Conservation (phyloP, 805 yeast genomes). For the Zygosaccharomyces kombuchaensis region DNA sequence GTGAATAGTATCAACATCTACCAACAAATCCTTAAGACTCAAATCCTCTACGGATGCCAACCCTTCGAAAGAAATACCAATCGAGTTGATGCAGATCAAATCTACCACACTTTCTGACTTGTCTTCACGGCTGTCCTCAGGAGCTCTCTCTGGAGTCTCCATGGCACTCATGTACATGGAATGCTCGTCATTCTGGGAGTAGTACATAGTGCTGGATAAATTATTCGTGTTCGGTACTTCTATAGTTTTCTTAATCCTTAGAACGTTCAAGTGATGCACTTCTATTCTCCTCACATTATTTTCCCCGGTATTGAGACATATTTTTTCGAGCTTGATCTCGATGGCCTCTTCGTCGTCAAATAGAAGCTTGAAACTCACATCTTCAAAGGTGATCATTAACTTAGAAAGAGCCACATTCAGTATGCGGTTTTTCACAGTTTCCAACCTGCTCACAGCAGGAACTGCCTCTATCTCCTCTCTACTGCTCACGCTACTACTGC, state of each 20-base stretch:
- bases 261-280: slow-evolving; percentile 38
- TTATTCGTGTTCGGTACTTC: slow-evolving; percentile 13
- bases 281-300: slow-evolving; percentile 45
- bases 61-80: slow-evolving; percentile 48
- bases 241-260: slow-evolving; percentile 21
- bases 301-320: slow-evolving; percentile 35
- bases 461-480: slow-evolving; percentile 15
- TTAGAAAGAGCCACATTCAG: slow-evolving; percentile 64
- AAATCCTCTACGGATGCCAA: slow-evolving; percentile 32
- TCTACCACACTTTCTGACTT: slow-evolving; percentile 10
- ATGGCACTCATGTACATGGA: slow-evolving; percentile 82
- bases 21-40: slow-evolving; percentile 31
- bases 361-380: slow-evolving; percentile 46
- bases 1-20: slow-evolving; percentile 39
- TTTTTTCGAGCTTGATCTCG: slow-evolving; percentile 32
- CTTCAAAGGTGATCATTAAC: slow-evolving; percentile 46
- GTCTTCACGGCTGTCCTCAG: slow-evolving; percentile 18
- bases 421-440: slow-evolving; percentile 57
- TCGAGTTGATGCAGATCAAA: slow-evolving; percentile 31
- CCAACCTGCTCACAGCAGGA: slow-evolving; percentile 35
- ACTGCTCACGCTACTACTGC: slow-evolving; percentile 12
- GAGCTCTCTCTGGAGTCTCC: slow-evolving; percentile 41
- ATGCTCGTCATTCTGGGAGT: slow-evolving; percentile 64
- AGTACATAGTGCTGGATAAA: slow-evolving; percentile 53
- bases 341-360: slow-evolving; percentile 41